Conservation (phyloP, 805 yeast genomes). For the Yarrowia deformans region DNA sequence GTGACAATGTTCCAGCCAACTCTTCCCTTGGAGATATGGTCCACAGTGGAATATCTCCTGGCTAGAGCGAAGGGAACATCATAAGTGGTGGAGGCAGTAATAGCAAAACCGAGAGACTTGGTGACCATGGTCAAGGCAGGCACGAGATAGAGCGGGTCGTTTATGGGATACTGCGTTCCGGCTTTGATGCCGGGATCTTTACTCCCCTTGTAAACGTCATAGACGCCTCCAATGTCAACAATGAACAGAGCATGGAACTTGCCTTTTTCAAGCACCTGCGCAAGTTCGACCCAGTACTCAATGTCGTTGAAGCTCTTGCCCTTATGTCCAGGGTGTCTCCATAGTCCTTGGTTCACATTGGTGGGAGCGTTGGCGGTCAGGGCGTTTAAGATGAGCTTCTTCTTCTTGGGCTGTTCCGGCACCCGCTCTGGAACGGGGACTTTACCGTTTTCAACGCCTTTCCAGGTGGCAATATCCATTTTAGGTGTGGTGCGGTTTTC, state of each 20-base stretch:
- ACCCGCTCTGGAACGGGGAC: constrained; percentile 11
- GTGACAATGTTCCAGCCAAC: constrained; percentile 59
- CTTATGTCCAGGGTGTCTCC: constrained; percentile 54
- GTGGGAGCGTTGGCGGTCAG: constrained; percentile 50
- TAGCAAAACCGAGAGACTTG: constrained; percentile 53
- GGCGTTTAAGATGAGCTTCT: constrained; percentile 52
- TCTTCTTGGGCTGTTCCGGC: constrained; percentile 36
- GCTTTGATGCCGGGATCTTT: constrained; percentile 50
- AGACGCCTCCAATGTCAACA: constrained; percentile 54
- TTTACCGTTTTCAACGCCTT: constrained; percentile 22
- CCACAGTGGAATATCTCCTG: constrained; percentile 56
- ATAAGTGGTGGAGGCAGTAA: constrained; percentile 55
- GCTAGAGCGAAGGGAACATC: constrained; percentile 56
- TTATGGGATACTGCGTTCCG: constrained; percentile 52
- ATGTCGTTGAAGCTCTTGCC: constrained; percentile 47
- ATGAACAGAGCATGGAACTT: constrained; percentile 53
- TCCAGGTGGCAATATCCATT: constrained; percentile 28
- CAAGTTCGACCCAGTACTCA: constrained; percentile 54
- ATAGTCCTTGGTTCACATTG: constrained; percentile 49
- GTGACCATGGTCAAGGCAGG: constrained; percentile 57
- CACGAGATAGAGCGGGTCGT: constrained; percentile 53
- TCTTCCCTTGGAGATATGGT: constrained; percentile 55
- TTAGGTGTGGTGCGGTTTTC: neutral
- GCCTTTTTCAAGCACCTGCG: constrained; percentile 51
- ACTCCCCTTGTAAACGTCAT: constrained; percentile 55